phyloP scores from a whole-genome alignment of 768 basidiomycete species.

The Termitomyces titanicus region DNA sequence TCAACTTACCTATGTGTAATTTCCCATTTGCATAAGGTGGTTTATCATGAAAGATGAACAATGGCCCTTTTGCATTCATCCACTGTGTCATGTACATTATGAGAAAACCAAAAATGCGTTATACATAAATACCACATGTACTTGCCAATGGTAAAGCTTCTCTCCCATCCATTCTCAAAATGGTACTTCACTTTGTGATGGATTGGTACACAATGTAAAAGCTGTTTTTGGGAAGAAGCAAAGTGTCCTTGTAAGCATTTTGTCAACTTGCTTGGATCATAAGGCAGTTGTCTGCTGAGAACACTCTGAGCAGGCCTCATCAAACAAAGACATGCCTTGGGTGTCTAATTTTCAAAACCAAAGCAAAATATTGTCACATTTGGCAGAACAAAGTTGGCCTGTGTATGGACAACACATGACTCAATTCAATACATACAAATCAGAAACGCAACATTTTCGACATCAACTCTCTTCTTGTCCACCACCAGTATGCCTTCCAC shows the following conservation, averaged over 20 bases:
- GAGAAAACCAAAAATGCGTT: background rate
- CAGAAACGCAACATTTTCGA: too few relatives aligned
- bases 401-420: too few relatives aligned
- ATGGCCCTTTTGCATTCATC: conserved; percentile 57
- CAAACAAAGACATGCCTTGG: background rate
- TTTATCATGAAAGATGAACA: conserved; percentile 91
- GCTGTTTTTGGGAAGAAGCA: conserved; percentile 80
- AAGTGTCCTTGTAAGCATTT: conserved; percentile 50
- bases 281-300: conserved; percentile 4
- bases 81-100: conserved; percentile 36
- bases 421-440: too few relatives aligned
- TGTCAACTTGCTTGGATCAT: conserved; percentile 17
- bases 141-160: conserved; percentile 78
- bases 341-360: background rate
- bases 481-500: background rate
- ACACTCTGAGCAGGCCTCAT: conserved; percentile 6
- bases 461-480: too few relatives aligned
- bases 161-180: conserved; percentile 65
- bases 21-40: conserved; percentile 98
- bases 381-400: too few relatives aligned
- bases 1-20: conserved; percentile 80
- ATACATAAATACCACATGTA: conserved; percentile 26
- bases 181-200: conserved; percentile 56
- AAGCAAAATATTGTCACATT: too few relatives aligned
- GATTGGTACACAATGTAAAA: conserved; percentile 72